phyloP scores from a whole-genome alignment of 1,284 basidiomycete species.

The Peniophora sp. region DNA sequence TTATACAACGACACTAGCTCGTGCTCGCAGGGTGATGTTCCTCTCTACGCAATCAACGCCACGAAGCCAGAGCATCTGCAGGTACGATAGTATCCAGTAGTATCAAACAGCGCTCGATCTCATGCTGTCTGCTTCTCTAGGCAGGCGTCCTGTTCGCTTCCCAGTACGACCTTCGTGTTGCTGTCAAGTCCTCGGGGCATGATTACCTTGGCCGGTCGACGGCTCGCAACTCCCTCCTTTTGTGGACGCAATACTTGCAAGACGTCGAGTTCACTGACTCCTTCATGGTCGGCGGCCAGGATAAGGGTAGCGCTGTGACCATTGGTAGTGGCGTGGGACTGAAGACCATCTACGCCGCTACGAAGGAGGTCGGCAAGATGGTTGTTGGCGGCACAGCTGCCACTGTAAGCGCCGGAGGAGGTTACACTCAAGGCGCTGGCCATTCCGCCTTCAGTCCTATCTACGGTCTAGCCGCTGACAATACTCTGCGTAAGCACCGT shows the following conservation, averaged over 20 bases:
- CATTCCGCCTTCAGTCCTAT: constrained; percentile 20
- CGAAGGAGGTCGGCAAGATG: constrained; percentile 17
- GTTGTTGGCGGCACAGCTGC: constrained; percentile 21
- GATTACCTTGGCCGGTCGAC: constrained; percentile 25
- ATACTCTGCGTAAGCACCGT: constrained; percentile 19
- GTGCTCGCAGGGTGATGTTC: constrained; percentile 15
- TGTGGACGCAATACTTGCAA: constrained; percentile 17
- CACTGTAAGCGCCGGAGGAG: constrained; percentile 21
- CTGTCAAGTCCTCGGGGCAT: constrained; percentile 23
- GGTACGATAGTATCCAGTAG: constrained; percentile 6
- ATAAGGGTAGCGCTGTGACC: constrained; percentile 20
- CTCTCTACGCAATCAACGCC: constrained; percentile 15
- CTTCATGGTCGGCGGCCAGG: constrained; percentile 10
- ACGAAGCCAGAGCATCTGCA: constrained; percentile 13
- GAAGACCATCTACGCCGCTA: constrained; percentile 15
- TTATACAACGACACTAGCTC: too few relatives aligned
- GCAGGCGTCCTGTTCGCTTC: constrained; percentile 18
- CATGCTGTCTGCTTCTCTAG: constrained; percentile 8
- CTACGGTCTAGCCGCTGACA: constrained; percentile 23
- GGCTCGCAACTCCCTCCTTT: constrained; percentile 18
- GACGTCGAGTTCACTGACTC: constrained; percentile 19
- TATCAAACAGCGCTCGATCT: neutral
- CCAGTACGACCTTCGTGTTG: constrained; percentile 17
- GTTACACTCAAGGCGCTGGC: constrained; percentile 24
- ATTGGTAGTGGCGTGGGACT: constrained; percentile 20